Evolutionary conservation across 768 basidiomycete genomes (phyloP).

Genomic region (Tulasnella sp.): DNA sequence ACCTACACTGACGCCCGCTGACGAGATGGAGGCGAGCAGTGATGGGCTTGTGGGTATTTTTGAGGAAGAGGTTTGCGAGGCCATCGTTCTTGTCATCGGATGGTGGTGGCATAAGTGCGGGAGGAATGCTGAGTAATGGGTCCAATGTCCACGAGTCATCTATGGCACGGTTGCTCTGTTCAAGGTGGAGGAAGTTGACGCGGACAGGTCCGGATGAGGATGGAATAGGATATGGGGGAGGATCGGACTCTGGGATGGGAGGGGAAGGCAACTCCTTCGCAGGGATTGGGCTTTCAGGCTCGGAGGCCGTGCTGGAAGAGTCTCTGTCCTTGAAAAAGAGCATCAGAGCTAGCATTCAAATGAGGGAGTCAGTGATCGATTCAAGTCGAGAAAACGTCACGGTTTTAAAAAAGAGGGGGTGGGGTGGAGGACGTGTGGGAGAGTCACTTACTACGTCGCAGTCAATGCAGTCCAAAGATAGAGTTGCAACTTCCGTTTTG

Average conservation of each 20-base stretch:
- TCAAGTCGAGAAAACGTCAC: not conserved
- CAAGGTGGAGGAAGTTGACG: conserved; percentile 11
- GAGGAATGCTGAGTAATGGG: not conserved
- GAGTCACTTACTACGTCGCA: not conserved
- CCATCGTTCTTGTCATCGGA: not conserved
- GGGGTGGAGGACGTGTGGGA: not conserved
- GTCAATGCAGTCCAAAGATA: not conserved
- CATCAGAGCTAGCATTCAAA: not conserved
- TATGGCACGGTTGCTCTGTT: not conserved
- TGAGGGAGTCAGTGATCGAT: not conserved
- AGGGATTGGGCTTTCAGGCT: not conserved
- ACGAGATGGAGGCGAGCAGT: not conserved
- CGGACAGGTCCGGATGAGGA: not conserved
- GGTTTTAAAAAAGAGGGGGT: not conserved
- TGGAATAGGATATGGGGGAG: not conserved
- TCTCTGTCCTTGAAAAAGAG: not conserved
- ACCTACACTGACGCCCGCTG: not conserved
- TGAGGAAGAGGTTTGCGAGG: not conserved
- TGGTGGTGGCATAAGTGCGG: conserved; percentile 6
- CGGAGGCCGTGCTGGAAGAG: not conserved
- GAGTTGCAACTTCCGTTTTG: not conserved
- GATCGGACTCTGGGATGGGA: not conserved
- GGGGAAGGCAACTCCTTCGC: not conserved
- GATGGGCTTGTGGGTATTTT: not conserved
- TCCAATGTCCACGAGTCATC: conserved; percentile 14